Base-by-base conservation (phyloP, 2,329 filamentous ascomycete species). In the Neurospora sp. region DNA sequence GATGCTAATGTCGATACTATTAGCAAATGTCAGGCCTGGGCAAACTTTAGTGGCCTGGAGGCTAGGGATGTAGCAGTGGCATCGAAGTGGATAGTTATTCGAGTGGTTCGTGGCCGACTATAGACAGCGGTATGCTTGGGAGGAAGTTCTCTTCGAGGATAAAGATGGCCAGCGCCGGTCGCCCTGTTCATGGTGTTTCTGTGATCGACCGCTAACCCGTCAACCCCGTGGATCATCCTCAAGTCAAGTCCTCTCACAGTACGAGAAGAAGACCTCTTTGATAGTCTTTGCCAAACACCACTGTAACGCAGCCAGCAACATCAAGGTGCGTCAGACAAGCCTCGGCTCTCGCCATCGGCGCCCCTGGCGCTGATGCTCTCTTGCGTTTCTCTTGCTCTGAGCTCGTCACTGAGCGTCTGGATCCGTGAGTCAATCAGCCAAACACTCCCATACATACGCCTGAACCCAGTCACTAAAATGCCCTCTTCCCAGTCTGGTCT, bases 371-470 rank as follows among this genome's bases (percentile, higher is more conserved):
- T 66, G 58, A 71, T 15, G 72, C 71, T 38, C 66, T 73, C 39
- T 70, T 73, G 28, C 71, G 72, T 10, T 73, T 73, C 67, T 72
- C 71, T 2, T 73, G 72, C 72, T 73, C 72, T 1, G 70, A 72
- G 70, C 70, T 73, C 42, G 71, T 73, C 33, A 72, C 70, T 58
- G 72, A 73, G 70, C 72, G 71, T 67, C 71, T 73, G 11, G 72
- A 73, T 67, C 71, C 72, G 72, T 73, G 23, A 33, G 72, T 38
- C 33, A 13, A 13, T 3, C n/a, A n/a, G 3, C 42, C n/a, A 62
- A 15, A 2, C 13, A 2, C 3, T 62, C 6, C 3, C 11, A 38
- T 3, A 10, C 15, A 6, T 33, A 43, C 5, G 38, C 7, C 3
- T 36, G 9, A 38, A n/a, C 28, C 66, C 4, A 10, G 4, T 38